Base-by-base conservation (phyloP, 73 alveolate species). In the Paramecium tetraurelia region DNA sequence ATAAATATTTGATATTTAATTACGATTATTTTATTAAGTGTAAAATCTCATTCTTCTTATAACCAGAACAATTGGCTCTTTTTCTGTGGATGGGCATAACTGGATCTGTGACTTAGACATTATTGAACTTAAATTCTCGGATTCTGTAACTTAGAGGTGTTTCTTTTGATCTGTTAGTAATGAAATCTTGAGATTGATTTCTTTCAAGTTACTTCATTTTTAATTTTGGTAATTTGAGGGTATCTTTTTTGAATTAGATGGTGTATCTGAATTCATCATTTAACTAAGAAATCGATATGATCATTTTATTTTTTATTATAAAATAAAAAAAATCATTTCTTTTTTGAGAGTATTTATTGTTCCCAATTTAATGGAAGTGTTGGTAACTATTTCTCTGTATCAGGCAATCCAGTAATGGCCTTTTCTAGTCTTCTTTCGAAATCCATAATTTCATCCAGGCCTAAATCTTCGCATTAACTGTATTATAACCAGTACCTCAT, bases 391-490 rank as follows among this genome's bases (percentile, higher is more conserved):
- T 75, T 75, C 40, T 75, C 59, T 14, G 41, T 44, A 1, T 75
- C 87, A 31, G 87, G 59, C 12, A 75, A 21, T 31, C 48, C 35
- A 35, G 59, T 44, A 4, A 33, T 75, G n/a, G 58, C 68, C 29
- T 36, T 21, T 36, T 75, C 87, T 75, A 75, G 12, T 36, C 87
- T 33, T 75, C 59, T 75, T 40, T 75, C 87, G n/a, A 75, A 75
- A 75, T 75, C 87, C 36, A 14, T 75, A 9, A 75, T 36, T 36
- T 75, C 87, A 40, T 75, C 87, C 7, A 31, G 4, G 3, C 59
- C 35, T 21, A 21, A 11, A 14, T 75, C 87, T 11, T 75, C 87
- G 38, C 48, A 75, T 10, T 75, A 10, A 14, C 69, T 53, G 21
- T 31, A 75, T 11, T 33, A 14, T 21, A 75, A 0, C 87, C 87